These are phyloP conservation scores for Trichoderma harzianum DNA, from an alignment of 2,329 filamentous ascomycete genomes.

Conservation along the genomic window DNA sequence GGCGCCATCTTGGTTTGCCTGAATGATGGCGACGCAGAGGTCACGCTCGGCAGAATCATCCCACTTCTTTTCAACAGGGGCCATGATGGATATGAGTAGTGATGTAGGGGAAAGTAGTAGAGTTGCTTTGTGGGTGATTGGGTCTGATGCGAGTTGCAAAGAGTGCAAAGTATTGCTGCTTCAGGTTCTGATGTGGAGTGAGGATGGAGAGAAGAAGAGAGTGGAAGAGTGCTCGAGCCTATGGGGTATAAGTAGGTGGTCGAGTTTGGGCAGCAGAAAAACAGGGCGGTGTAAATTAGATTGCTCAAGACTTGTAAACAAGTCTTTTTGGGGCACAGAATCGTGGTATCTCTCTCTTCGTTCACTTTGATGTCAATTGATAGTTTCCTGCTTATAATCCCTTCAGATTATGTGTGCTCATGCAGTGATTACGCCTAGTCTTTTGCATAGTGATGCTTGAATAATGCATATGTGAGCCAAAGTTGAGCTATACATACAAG, in stretches of 20 bases:
- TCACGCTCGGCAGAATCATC: slow-evolving; percentile 36
- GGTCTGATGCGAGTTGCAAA: background rate
- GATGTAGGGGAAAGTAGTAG: background rate
- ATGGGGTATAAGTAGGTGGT: background rate
- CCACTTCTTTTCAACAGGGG: slow-evolving; percentile 37
- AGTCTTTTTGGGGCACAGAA: background rate
- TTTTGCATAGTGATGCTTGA: background rate
- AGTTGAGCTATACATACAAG: accelerated
- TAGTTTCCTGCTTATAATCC: background rate
- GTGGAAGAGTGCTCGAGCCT: background rate
- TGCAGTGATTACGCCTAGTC: background rate
- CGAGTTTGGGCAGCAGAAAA: background rate
- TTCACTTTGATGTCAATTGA: background rate
- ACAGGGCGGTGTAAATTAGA: background rate
- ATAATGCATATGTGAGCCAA: background rate
- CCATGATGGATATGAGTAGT: slow-evolving; percentile 23
- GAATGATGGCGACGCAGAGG: slow-evolving; percentile 37
- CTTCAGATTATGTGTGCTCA: too few species aligned
- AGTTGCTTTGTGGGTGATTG: background rate
- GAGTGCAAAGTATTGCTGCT: background rate
- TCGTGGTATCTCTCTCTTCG: background rate
- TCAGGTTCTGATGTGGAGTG: background rate
- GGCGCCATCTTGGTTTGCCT: slow-evolving; percentile 27
- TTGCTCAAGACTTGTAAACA: background rate
- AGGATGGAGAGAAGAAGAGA: background rate